phyloP scores from a whole-genome alignment of 2,329 filamentous ascomycete genomes.

The Fusarium azukiicola region DNA sequence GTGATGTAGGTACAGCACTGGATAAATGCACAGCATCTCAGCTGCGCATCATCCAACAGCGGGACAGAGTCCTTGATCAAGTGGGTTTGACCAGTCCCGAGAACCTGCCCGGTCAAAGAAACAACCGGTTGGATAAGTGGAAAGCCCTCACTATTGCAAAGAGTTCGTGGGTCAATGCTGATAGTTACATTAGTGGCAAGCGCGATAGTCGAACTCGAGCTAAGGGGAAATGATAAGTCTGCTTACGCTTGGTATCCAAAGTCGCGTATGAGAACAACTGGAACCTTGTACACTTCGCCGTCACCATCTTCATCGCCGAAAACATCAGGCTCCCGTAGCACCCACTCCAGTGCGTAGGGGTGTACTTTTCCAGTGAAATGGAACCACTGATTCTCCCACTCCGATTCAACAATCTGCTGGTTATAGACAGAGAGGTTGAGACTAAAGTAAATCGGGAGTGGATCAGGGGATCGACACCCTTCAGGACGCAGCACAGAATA shows the following conservation, averaged over 20 bases:
- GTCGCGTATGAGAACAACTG: constrained; percentile 20
- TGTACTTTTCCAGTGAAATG: constrained; percentile 7
- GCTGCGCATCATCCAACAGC: background rate
- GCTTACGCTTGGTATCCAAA: constrained; percentile 25
- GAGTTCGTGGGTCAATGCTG: background rate
- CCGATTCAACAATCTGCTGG: background rate
- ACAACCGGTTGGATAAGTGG: background rate
- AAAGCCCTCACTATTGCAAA: background rate
- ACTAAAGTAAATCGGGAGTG: constrained; percentile 17
- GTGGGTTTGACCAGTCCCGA: background rate
- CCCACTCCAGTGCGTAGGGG: constrained; percentile 9
- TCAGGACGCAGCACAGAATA: constrained; percentile 1
- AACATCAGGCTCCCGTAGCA: background rate
- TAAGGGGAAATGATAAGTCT: constrained; percentile 6
- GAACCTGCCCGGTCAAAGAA: background rate
- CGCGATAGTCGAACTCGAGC: constrained; percentile 11
- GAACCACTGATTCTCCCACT: constrained; percentile 22
- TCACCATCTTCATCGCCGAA: constrained; percentile 4
- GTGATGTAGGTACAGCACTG: background rate
- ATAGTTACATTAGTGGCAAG: constrained; percentile 16
- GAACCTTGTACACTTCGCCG: constrained; percentile 21
- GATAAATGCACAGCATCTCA: constrained; percentile 10
- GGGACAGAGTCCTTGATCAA: constrained; percentile 2
- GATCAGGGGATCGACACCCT: background rate
- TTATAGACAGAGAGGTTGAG: constrained; percentile 18